Percentiles rank a stretch among this genome's conserved stretches.
Conservation (phyloP, 2,329 filamentous ascomycete species). For the Aspergillus vadensis region DNA sequence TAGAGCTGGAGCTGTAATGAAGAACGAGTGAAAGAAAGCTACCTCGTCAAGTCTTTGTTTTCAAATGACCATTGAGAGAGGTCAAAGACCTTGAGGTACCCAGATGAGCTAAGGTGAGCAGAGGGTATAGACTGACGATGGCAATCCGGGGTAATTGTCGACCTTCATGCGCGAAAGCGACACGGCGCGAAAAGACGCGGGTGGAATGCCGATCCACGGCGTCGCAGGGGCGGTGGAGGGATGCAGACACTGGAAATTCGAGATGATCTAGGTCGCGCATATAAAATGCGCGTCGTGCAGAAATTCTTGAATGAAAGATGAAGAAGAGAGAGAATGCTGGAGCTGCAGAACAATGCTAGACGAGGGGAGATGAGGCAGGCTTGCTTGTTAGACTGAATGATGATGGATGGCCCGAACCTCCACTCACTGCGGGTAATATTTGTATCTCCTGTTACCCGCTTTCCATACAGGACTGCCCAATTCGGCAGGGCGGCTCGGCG, state of each 20-base stretch:
- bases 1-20: background rate
- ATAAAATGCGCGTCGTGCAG: background rate
- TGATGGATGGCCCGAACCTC: background rate
- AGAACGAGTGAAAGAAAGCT: background rate
- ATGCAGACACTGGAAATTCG: background rate
- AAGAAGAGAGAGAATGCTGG: background rate
- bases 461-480: conserved; percentile 11
- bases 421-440: background rate
- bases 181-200: conserved; percentile 9
- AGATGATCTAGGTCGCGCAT: background rate
- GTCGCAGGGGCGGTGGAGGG: background rate
- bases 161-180: conserved; percentile 1
- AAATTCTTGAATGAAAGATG: background rate
- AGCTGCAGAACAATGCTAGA: background rate
- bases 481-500: conserved; percentile 9
- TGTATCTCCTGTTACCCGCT: background rate
- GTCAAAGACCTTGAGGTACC: background rate
- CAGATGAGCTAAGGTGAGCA: background rate
- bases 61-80: background rate
- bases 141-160: background rate
- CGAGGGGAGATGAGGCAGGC: background rate
- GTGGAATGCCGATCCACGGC: conserved; percentile 6
- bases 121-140: background rate
- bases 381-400: too few relatives aligned
- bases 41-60: background rate